Percentiles rank a stretch among this genome's conserved stretches.
Evolutionary conservation across 345 rosid species (phyloP).

Genomic region (Bruguiera gymnorhiza): DNA sequence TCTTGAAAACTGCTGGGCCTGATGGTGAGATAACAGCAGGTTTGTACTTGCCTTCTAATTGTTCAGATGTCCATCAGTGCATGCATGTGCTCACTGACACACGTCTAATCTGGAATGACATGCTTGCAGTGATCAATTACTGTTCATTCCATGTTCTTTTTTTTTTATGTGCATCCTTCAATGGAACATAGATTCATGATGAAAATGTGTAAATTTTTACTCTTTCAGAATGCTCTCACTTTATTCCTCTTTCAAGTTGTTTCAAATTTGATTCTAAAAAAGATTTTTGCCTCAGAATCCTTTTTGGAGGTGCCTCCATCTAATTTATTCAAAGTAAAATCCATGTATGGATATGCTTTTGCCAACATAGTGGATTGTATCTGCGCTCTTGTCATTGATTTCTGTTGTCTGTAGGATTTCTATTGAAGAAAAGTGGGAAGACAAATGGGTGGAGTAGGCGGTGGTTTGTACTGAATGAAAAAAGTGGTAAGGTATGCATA

Average conservation of each 20-base stretch:
- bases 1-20: constrained; percentile 83
- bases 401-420: constrained; percentile 56
- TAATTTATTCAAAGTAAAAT: not conserved
- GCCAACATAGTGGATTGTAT: not conserved
- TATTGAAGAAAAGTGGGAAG: constrained; percentile 89
- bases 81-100: no score
- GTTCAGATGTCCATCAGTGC: not conserved
- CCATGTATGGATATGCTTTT: not conserved
- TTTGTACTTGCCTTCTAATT: constrained; percentile 18
- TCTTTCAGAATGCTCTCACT: not conserved
- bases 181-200: no score
- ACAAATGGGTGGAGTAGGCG: constrained; percentile 86
- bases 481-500: constrained; percentile 77
- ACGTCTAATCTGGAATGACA: no score
- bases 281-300: not conserved
- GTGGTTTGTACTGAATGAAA: constrained; percentile 96
- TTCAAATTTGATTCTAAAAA: not conserved
- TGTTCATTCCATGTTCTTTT: not conserved
- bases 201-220: no score
- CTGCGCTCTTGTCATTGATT: not conserved
- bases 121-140: not conserved
- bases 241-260: not conserved
- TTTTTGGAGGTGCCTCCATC: not conserved
- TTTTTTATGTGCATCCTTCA: not conserved
- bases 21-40: constrained; percentile 98